phyloP scores from a whole-genome alignment of 108 stramenopile species.

The Nannochloropsis granulata region DNA sequence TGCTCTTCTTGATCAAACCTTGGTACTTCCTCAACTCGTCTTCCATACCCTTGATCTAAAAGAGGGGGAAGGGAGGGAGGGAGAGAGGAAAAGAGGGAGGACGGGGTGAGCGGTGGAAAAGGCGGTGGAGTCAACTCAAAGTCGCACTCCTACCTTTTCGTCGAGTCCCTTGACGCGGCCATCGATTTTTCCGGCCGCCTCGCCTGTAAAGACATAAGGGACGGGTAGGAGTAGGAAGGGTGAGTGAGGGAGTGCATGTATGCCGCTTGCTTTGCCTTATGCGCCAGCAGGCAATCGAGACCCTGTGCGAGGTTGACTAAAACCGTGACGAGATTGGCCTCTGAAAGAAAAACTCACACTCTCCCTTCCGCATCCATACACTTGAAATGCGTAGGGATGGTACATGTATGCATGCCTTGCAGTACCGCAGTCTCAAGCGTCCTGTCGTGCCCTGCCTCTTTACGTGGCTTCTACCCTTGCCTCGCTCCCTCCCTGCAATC shows the following conservation, averaged over 20 bases:
- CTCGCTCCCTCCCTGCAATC: not conserved
- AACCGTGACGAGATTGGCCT: too few relatives aligned
- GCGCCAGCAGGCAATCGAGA: not conserved
- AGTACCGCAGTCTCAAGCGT: not conserved
- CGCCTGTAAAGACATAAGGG: not conserved
- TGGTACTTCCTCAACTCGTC: constrained; percentile 8
- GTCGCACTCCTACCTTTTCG: not conserved
- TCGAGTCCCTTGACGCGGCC: constrained; percentile 11
- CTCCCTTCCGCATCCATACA: too few relatives aligned
- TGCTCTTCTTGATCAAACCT: constrained; percentile 4
- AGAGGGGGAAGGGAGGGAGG: not conserved
- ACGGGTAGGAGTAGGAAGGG: too few relatives aligned
- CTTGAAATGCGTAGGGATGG: too few relatives aligned
- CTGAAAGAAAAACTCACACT: too few relatives aligned
- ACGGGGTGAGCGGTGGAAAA: not conserved
- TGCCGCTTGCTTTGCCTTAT: not conserved
- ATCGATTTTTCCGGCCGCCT: constrained; percentile 16
- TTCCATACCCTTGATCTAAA: constrained; percentile 19
- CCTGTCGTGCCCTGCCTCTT: not conserved
- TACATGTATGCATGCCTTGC: too few relatives aligned
- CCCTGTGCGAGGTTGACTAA: too few relatives aligned
- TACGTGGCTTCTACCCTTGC: not conserved
- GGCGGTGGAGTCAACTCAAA: not conserved
- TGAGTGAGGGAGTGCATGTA: too few relatives aligned
- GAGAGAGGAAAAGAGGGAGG: not conserved